Evolutionary conservation across 257 asterid species (phyloP), one percentile per base, ranked within the genome.

Genomic region (Mitragyna speciosa): DNA sequence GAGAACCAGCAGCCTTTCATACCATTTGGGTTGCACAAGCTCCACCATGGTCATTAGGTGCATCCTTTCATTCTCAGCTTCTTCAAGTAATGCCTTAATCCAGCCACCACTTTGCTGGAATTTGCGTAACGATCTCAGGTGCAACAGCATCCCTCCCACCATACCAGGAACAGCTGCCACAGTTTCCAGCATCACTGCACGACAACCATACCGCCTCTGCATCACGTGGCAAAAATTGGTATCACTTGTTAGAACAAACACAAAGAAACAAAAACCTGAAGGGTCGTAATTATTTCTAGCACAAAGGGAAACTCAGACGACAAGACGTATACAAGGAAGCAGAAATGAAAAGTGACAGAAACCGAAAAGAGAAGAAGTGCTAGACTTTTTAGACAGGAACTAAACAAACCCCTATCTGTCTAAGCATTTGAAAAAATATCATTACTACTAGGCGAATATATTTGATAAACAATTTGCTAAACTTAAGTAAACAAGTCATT

Each of bases 151-250:
- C 51, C 97, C 98, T 71, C 97, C 98, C 17, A 93, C 97, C 97
- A 94, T 93, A 67, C 98, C 98, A 16, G 97, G 97, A 81, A 94
- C 98, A 12, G 96, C 98, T 6, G 98, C 98, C 83, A 94, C 98
- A 4, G 98, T 94, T 86, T 94, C 98, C 58, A 94, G 94, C 98
- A 94, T 93, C 98, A 93, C 89, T 39, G 98, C 98, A 56, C 97
- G 97, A 39, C 98, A 94, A 0, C 97, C 98, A 51, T 94, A 93
- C 33, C 92, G 91, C 81, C 96, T 90, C 97, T 94, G 96, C 83
- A 78, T 69, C 64, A 66, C 41, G 73, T 14, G 17, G 36, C 70
- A 80, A 48, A 54, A 59, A 76, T 63, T 56, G 75, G 64, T 71
- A 80, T 7, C 70, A 71, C 20, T 12, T n/a, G 22, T 39, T 26